Percentiles rank a stretch among this genome's conserved stretches.
phyloP scores from a whole-genome alignment of 148 eudicot genomes.

The Dianthus caryophyllus region DNA sequence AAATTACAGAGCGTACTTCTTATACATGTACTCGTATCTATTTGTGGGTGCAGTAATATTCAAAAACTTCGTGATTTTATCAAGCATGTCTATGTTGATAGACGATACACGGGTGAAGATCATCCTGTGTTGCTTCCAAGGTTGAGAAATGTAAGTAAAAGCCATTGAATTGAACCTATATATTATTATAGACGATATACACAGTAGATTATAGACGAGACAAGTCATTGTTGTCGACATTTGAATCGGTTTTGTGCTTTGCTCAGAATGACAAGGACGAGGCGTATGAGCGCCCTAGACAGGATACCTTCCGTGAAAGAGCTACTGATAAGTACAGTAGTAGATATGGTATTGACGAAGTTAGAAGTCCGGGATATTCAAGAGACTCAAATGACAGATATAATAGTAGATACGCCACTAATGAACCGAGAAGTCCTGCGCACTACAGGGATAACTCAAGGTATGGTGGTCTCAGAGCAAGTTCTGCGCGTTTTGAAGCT shows the following conservation, averaged over 20 bases:
- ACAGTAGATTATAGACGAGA: no score
- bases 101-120: slow-evolving; percentile 49
- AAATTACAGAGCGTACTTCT: no score
- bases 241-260: no score
- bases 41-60: slow-evolving; percentile 46
- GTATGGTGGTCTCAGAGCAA: slow-evolving; percentile 26
- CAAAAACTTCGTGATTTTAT: slow-evolving; percentile 69
- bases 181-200: no score
- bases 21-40: no score
- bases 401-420: slow-evolving; percentile 27
- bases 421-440: slow-evolving; percentile 41
- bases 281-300: slow-evolving; percentile 21
- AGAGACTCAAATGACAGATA: slow-evolving; percentile 7
- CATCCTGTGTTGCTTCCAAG: slow-evolving; percentile 32
- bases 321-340: slow-evolving; percentile 15
- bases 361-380: background rate
- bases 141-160: slow-evolving; percentile 50
- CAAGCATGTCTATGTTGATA: slow-evolving; percentile 60
- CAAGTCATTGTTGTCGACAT: no score
- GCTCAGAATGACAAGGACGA: slow-evolving; percentile 36
- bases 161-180: no score
- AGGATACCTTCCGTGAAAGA: slow-evolving; percentile 20
- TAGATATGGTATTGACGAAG: slow-evolving; percentile 4
- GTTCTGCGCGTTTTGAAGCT: slow-evolving; percentile 42
- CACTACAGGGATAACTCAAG: slow-evolving; percentile 26